phyloP scores from a whole-genome alignment of 306 rosid species.

The Begonia peltatifolia region DNA sequence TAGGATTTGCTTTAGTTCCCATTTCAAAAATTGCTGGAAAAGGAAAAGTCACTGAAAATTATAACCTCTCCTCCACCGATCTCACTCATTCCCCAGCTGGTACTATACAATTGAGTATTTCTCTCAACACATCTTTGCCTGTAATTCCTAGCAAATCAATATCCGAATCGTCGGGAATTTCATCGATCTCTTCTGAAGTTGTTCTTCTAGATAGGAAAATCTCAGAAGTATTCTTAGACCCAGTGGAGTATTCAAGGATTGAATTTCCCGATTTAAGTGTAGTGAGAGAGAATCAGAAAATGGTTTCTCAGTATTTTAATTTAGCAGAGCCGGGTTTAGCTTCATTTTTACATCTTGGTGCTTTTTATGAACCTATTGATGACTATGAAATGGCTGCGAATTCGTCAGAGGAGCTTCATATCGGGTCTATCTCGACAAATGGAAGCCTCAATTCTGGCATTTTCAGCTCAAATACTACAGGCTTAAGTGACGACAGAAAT shows the following conservation, averaged over 20 bases:
- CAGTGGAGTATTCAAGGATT: slow-evolving; percentile 65
- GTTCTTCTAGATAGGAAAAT: slow-evolving; percentile 49
- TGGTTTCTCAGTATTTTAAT: slow-evolving; percentile 75
- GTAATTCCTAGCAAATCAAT: slow-evolving; percentile 16
- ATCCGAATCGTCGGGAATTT: slow-evolving; percentile 24
- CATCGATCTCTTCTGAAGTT: slow-evolving; percentile 89
- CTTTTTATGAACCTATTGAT: slow-evolving; percentile 28
- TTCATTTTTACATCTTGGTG: slow-evolving; percentile 70
- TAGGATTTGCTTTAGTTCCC: slow-evolving; percentile 80
- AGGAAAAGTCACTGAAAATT: slow-evolving; percentile 56
- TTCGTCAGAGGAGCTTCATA: slow-evolving; percentile 28
- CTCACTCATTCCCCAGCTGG: slow-evolving; percentile 98
- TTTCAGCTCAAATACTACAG: slow-evolving; percentile 50
- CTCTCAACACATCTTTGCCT: slow-evolving; percentile 31
- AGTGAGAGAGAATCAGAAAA: slow-evolving; percentile 59
- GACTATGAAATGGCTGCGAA: slow-evolving; percentile 54
- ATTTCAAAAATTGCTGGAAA: slow-evolving; percentile 42
- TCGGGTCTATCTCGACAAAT: slow-evolving; percentile 41
- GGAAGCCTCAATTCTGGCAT: slow-evolving; percentile 50
- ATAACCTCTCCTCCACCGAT: slow-evolving; percentile 85
- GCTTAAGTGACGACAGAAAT: slow-evolving; percentile 61
- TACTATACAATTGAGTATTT: slow-evolving; percentile 48
- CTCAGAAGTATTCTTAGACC: slow-evolving; percentile 38
- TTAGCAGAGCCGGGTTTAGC: slow-evolving; percentile 24
- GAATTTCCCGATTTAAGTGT: slow-evolving; percentile 71